Evolutionary conservation across 768 basidiomycete species (phyloP), one percentile per base, ranked within the genome.

Genomic region (Lactarius deliciosus): DNA sequence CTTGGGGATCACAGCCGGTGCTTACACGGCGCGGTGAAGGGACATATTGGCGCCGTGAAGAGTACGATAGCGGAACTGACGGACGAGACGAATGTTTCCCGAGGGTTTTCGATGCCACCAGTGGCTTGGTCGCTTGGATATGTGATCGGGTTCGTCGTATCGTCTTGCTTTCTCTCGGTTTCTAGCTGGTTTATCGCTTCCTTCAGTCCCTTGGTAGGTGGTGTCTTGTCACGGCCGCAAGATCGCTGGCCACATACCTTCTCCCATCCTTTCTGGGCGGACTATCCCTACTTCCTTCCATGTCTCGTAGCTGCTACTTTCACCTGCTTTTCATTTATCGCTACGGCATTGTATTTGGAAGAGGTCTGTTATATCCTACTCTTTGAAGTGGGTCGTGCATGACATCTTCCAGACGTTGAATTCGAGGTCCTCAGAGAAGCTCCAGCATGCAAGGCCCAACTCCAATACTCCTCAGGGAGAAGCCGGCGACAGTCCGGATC

Each of bases 271-370:
- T 73, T 73, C 54, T 73, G 72, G 72, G 53, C 57, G 20, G 60
- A 65, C 18, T 65, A 70, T 41, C 72, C 72, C 2, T 73, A 73
- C 56, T 69, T 73, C 41, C 61, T 73, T 32, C 72, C 72, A 45
- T 73, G 72, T 57, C 43, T 61, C 18, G 43, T 43, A 11, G 34
- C 43, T 7, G 43, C 60, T 20, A 3, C 40, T 30, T 47, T 25
- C 3, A 25, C 60, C 6, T 43, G n/a, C 13, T 2, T 50, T 28
- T 43, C 60, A 22, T 30, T 50, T 13, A 30, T 47, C 18, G 5
- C 47, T 28, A 40, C 15, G 11, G 60, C 43, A 18, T 20, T 61
- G 18, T 61, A 25, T 25, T 20, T 61, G 28, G 41, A 61, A 43
- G 60, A 47, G 47, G 60, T 61, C 20, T 40, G 40, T 61, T 36